These are phyloP conservation scores for Fusarium nodosum DNA, from an alignment of 2,329 filamentous ascomycete species.

Conservation along the genomic window DNA sequence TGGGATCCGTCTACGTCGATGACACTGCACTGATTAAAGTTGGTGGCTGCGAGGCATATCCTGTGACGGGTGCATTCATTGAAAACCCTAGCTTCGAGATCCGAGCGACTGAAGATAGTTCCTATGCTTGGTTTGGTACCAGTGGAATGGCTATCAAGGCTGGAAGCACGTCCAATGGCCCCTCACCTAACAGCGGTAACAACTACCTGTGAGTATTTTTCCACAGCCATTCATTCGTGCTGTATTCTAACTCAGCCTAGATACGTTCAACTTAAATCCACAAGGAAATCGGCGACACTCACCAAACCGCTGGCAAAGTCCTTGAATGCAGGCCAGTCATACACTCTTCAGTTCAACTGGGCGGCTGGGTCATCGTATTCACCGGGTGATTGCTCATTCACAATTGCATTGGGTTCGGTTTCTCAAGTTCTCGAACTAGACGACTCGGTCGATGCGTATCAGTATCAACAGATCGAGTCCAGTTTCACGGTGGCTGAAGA, in stretches of 20 bases:
- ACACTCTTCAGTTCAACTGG: conserved; percentile 3
- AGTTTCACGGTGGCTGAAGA: neutral
- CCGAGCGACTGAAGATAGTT: conserved; percentile 7
- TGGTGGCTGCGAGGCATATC: conserved; percentile 15
- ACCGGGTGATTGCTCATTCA: neutral
- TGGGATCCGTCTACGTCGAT: conserved; percentile 9
- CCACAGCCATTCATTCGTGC: accelerated
- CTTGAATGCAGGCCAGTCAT: neutral
- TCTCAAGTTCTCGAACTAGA: accelerated
- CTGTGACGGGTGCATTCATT: conserved; percentile 3
- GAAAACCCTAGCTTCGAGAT: conserved; percentile 18
- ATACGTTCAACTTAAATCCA: neutral
- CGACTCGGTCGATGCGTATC: neutral
- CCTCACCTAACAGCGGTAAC: neutral
- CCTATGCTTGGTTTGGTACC: conserved; percentile 18
- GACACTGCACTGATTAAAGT: conserved; percentile 14
- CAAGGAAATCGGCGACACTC: neutral
- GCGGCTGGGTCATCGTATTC: neutral
- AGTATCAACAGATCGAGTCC: neutral
- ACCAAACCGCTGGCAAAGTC: conserved; percentile 7
- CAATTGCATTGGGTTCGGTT: neutral
- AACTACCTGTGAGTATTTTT: neutral
- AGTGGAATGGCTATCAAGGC: neutral
- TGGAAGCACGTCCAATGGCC: neutral
- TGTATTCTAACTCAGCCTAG: neutral